Base-by-base conservation (phyloP, 805 yeast genomes). In the Lachancea sp. region DNA sequence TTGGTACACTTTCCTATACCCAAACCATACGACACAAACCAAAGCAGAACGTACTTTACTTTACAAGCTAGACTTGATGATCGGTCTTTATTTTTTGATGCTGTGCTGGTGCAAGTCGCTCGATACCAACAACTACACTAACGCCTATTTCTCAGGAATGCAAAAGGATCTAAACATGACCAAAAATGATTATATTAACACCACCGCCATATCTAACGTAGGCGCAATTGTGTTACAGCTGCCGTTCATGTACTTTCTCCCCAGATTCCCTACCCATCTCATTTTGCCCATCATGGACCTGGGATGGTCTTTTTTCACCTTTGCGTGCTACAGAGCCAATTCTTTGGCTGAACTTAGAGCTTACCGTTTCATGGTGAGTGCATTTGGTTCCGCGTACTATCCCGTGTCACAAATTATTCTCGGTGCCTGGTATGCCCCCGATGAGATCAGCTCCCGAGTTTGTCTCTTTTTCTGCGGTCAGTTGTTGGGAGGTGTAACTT, bases 61-160 rank as follows among this genome's bases (percentile, higher is more conserved):
- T 13, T 59, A 68, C 49, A 82, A 82, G 56, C 58, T 81, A 27
- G 88, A 82, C 54, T 49, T 78, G 11, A 56, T 78, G 29, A 63
- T 83, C 41, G 70, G 79, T n/a, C 63, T 73, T 33, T 79, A 79
- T 52, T 71, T 82, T 10, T 73, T 79, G 55, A 62, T 79, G 54
- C 74, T 78, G 12, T 81, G 81, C 62, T 83, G 85, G 84, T 77
- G 82, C 44, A 82, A 82, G 58, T 77, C 78, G 44, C 65, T 83
- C 40, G 88, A 83, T 56, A 73, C 72, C 45, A 68, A 76, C 37
- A 83, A 82, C 59, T 65, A 78, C 45, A 74, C 77, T 36, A 79
- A 79, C 56, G 89, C 89, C 1, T 83, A 82, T 53, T 79, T 79
- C 31, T 73, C 81, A 22, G 81, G 84, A 17, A 72, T 84, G 78